A percentile compares a stretch with the other conserved stretches of the same genome.
phyloP scores from a whole-genome alignment of 352 stramenopile genomes.

The Pythium plurisporium region DNA sequence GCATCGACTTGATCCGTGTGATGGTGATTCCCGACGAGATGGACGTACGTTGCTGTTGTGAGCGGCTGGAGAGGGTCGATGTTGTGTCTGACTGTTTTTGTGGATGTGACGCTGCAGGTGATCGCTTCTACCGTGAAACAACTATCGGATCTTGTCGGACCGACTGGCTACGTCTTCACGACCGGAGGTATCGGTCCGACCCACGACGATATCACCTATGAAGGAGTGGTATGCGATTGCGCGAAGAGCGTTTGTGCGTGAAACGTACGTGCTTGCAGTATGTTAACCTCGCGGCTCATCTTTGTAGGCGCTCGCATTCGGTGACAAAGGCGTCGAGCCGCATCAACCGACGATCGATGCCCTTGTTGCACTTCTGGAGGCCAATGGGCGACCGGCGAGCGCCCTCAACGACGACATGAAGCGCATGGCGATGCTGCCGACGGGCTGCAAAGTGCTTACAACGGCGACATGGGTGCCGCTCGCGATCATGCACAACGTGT shows the following conservation, averaged over 20 bases:
- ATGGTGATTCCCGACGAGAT: constrained; percentile 78
- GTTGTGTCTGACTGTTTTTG: too few species aligned
- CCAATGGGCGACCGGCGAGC: constrained; percentile 18
- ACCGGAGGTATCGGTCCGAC: constrained; percentile 82
- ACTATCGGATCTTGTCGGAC: constrained; percentile 70
- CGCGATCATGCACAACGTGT: constrained; percentile 70
- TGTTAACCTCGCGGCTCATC: neutral
- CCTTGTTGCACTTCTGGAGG: constrained; percentile 35
- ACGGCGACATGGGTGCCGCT: constrained; percentile 69
- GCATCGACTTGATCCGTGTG: constrained; percentile 72
- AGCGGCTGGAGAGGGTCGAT: too few species aligned
- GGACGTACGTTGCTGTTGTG: constrained; percentile 51
- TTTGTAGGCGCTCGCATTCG: constrained; percentile 40
- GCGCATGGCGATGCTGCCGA: constrained; percentile 73
- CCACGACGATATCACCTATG: constrained; percentile 88
- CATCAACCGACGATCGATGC: constrained; percentile 58
- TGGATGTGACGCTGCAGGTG: constrained; percentile 23
- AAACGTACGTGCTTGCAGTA: neutral
- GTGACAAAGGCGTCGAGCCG: constrained; percentile 43
- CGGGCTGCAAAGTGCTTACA: constrained; percentile 48
- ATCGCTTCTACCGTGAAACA: constrained; percentile 73
- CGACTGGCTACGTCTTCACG: constrained; percentile 75
- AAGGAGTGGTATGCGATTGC: constrained; percentile 55
- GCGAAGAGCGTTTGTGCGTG: neutral
- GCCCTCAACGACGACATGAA: constrained; percentile 67